phyloP scores from a whole-genome alignment of 176 grass and related monocot genomes.

The Lolium rigidum region DNA sequence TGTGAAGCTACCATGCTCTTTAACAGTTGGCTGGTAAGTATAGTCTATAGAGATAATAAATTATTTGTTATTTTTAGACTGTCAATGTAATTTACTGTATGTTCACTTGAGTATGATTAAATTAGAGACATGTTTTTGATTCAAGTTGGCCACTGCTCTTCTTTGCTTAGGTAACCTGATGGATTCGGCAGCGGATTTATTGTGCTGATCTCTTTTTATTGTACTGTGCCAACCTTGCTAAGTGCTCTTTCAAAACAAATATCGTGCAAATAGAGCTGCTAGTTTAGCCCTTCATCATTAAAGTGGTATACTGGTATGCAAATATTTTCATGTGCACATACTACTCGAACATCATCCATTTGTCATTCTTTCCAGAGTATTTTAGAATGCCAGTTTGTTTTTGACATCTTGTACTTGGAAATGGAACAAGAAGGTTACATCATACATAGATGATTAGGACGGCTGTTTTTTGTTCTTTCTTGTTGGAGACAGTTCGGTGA shows the following conservation, averaged over 20 bases:
- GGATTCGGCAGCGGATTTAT: background rate
- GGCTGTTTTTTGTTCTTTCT: slow-evolving; percentile 3
- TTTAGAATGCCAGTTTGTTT: background rate
- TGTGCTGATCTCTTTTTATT: too few species aligned
- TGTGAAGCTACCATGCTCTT: background rate
- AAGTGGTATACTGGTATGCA: background rate
- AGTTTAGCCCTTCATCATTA: slow-evolving; percentile 19
- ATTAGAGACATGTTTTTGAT: background rate
- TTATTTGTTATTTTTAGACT: background rate
- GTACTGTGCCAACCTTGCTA: background rate
- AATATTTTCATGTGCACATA: slow-evolving; percentile 14
- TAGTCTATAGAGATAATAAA: background rate
- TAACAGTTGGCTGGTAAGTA: background rate
- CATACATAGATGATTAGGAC: slow-evolving; percentile 1
- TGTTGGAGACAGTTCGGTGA: slow-evolving; percentile 19
- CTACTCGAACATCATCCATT: slow-evolving; percentile 6
- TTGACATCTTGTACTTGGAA: slow-evolving; percentile 16
- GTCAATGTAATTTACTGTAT: background rate
- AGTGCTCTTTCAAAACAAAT: background rate
- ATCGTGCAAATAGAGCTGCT: background rate
- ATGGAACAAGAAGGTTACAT: slow-evolving; percentile 27
- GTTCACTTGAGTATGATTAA: background rate
- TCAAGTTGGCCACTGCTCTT: background rate
- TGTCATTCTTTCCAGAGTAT: background rate
- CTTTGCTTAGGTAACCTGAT: too few species aligned